Evolutionary conservation across 2,329 filamentous ascomycete genomes (phyloP), one percentile per base, ranked within the genome.

Genomic region (Xylaria sp.): DNA sequence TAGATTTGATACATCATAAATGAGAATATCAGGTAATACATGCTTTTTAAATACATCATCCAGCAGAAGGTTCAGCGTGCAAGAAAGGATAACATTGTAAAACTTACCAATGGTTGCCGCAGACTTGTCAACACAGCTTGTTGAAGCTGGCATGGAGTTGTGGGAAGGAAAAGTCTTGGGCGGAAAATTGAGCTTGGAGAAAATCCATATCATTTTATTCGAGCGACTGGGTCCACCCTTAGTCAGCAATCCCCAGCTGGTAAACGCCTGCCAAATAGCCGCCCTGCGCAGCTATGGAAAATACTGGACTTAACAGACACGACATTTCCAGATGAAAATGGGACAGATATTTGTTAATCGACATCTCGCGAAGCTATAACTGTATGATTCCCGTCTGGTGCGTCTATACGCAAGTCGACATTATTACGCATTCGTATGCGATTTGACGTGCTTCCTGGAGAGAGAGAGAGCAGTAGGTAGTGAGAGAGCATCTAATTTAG

Each of bases 1-100:
- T 88, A 86, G 87, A 78, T 64, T 68, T 80, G 81, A 81, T 75
- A 85, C 83, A 87, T 88, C 87, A 88, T 81, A 79, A 36, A 88
- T 81, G 79, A 36, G 80, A 80, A 80, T 77, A 81, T 87, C 85
- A 87, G 85, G 82, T 86, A 86, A 86, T 86, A 86, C 84, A 87
- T 87, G 86, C 85, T 86, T 79, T 83, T 82, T 79, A 67, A 74
- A 56, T 83, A 75, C 86, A 87, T 88, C 86, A 88, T 73, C 61
- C 70, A 72, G 72, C 70, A 64, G 87, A 97, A 4, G 15, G 0
- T 56, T 18, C 13, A 57, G 36, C 10, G 23, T 9, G 25, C 25
- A 61, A 41, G 23, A 36, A 12, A 23, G 15, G 10, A 46, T 18
- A 63, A 36, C 18, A 13, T 36, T 49, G 0, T 7, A 5, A 23